These are phyloP conservation scores for Malbranchea zuffiana DNA, from an alignment of 2,329 filamentous ascomycete genomes.

Conservation along the genomic window DNA sequence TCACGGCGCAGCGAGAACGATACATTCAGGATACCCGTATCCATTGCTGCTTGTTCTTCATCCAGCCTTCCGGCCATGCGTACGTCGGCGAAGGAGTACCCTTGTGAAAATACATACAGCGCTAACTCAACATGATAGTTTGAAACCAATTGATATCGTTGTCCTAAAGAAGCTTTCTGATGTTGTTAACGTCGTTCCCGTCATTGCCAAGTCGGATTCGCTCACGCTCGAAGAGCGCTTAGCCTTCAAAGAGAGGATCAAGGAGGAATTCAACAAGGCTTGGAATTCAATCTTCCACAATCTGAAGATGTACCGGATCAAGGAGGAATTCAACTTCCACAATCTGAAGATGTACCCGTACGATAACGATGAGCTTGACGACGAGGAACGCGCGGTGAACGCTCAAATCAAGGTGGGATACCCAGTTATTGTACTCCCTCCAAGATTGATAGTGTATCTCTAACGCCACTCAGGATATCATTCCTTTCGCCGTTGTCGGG, in stretches of 20 bases:
- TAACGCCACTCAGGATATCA: conserved; percentile 62
- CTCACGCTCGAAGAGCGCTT: conserved; percentile 90
- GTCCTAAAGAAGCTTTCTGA: conserved; percentile 99
- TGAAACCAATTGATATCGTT: conserved; percentile 99
- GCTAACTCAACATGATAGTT: conserved; percentile 26
- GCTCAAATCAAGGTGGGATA: conserved; percentile 79
- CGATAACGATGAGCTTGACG: conserved; percentile 97
- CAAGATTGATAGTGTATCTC: not conserved
- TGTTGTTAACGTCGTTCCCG: conserved; percentile 96
- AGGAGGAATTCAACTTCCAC: conserved; percentile 99
- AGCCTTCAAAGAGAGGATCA: conserved; percentile 97
- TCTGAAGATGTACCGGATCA: conserved; percentile 99
- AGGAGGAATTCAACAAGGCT: conserved; percentile 97
- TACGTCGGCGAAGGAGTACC: conserved; percentile 23
- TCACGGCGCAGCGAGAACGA: conserved; percentile 95
- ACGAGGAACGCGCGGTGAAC: conserved; percentile 89
- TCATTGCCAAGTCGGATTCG: conserved; percentile 96
- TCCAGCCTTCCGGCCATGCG: conserved; percentile 94
- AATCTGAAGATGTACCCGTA: conserved; percentile 99
- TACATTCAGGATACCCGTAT: conserved; percentile 99
- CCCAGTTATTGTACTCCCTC: not conserved
- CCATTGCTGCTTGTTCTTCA: conserved; percentile 99
- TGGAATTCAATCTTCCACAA: too few relatives aligned
- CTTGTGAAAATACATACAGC: not conserved
- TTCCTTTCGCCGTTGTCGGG: conserved; percentile 94